Base-by-base conservation (phyloP, 768 basidiomycete genomes). In the Xerocomellus amylosporus region DNA sequence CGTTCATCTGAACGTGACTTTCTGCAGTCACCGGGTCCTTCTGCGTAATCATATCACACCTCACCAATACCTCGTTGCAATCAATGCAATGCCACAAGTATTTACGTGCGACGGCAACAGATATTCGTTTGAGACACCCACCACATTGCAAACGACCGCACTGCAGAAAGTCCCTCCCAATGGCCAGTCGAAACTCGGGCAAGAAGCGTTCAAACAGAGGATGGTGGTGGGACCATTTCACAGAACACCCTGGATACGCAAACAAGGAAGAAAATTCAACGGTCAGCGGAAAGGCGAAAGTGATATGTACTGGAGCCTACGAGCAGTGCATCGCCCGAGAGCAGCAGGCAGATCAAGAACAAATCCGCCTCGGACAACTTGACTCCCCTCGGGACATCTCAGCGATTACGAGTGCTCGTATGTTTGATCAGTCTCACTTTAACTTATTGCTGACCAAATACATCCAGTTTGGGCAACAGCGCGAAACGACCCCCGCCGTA, bases 391-490 rank as follows among this genome's bases (percentile, higher is more conserved):
- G 20, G 10, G 56, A 58, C 28, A 20, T 46, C 5, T 46, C 24
- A 40, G 47, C 38, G 2, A 45, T 57, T 36, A 49, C 28, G 6
- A 19, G 47, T 12, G 8, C 51, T 36, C 12, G 7, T 57, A 57
- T 3, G 42, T 57, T 14, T 37, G 20, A n/a, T 37, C 17, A 9
- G n/a, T 42, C 4, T 13, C 1, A 14, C 8, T 40, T 14, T 14
- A 17, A n/a, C 17, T 26, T 34, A 2, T 6, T 51, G n/a, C 42
- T 55, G 44, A 55, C 19, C 2, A 14, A 14, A 5, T 24, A n/a
- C 8, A 6, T 39, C 8, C 38, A 53, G 56, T 58, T 30, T 59
- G 58, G 58, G 58, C 48, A 19, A 54, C 22, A 20, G 55, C 7
- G 8, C 58, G 57, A 37, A 49, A 4, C 14, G 48, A 57, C 20